Evolutionary conservation across 192 early-diverging fungal genomes (phyloP).

Genomic region (Nowakowskiella sp.): DNA sequence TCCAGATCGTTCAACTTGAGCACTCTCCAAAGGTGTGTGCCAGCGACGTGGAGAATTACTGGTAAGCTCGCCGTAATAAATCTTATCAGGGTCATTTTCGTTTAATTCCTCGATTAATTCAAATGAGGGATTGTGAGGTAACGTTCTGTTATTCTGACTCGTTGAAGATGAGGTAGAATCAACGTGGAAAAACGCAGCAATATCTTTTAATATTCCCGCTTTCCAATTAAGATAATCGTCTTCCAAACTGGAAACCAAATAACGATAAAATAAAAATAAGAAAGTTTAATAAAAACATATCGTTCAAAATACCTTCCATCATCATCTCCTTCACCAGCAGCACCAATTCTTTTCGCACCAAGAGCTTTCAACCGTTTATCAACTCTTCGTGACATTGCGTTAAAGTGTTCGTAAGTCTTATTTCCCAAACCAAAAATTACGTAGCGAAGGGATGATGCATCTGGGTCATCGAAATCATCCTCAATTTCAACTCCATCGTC

Average conservation of each 20-base stretch:
- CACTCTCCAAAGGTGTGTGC: conserved; percentile 8
- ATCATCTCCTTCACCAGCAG: conserved; percentile 93
- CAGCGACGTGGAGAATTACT: conserved; percentile 33
- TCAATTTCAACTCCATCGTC: conserved; percentile 50
- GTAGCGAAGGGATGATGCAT: conserved; percentile 47
- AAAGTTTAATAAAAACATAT: conserved; percentile 3
- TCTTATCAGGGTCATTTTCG: conserved; percentile 17
- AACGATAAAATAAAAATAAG: conserved; percentile 7
- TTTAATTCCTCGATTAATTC: neutral
- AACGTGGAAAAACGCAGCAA: conserved; percentile 66
- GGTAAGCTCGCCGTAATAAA: conserved; percentile 55
- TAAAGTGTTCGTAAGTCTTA: conserved; percentile 87
- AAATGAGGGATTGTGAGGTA: conserved; percentile 40
- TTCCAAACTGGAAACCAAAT: conserved; percentile 56
- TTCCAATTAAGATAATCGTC: conserved; percentile 97
- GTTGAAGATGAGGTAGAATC: conserved; percentile 39
- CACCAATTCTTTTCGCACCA: conserved; percentile 68
- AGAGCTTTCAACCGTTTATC: conserved; percentile 59
- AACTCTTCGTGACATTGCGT: conserved; percentile 67
- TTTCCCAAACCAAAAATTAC: conserved; percentile 82
- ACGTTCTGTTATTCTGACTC: conserved; percentile 15
- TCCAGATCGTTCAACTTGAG: too few relatives aligned
- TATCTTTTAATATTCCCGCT: conserved; percentile 68
- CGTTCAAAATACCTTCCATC: conserved; percentile 49
- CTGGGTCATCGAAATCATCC: conserved; percentile 40